Evolutionary conservation across 1,284 basidiomycete genomes (phyloP).

Genomic region (Ceratobasidium sp.): DNA sequence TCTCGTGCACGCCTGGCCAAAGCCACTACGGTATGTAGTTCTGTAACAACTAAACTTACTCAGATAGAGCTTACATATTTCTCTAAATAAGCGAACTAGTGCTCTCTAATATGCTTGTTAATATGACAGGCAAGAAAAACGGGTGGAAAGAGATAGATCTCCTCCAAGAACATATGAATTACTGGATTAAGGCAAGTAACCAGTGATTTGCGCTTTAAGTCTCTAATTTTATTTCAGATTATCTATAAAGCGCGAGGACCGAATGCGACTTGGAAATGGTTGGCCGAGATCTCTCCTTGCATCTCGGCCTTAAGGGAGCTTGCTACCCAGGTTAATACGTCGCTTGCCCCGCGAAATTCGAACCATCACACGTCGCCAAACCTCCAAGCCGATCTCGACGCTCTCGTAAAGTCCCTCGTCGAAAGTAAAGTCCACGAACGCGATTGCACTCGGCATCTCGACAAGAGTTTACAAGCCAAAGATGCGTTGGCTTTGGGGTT

Average conservation of each 20-base stretch:
- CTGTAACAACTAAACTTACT: neutral
- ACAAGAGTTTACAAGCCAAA: neutral
- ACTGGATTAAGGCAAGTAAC: neutral
- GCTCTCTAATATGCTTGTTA: neutral
- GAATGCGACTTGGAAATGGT: neutral
- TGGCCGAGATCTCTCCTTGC: slow-evolving; percentile 2
- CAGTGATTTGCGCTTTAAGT: neutral
- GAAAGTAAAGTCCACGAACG: neutral
- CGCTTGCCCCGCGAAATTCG: slow-evolving; percentile 7
- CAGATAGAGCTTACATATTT: neutral
- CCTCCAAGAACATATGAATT: neutral
- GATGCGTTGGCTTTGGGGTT: neutral
- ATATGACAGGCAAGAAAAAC: slow-evolving; percentile 3
- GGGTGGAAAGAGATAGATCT: slow-evolving; percentile 1
- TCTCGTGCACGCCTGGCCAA: slow-evolving; percentile 59
- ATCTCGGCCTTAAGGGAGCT: neutral
- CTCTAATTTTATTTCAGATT: neutral
- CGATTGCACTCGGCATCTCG: neutral
- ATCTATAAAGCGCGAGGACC: slow-evolving; percentile 6
- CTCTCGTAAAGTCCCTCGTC: neutral
- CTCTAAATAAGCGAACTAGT: neutral
- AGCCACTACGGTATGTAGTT: slow-evolving; percentile 50
- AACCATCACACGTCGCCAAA: neutral
- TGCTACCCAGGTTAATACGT: slow-evolving; percentile 3
- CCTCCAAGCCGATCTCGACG: slow-evolving; percentile 4